Evolutionary conservation across 2,329 filamentous ascomycete genomes (phyloP).

Genomic region (Scorias spongiosa): DNA sequence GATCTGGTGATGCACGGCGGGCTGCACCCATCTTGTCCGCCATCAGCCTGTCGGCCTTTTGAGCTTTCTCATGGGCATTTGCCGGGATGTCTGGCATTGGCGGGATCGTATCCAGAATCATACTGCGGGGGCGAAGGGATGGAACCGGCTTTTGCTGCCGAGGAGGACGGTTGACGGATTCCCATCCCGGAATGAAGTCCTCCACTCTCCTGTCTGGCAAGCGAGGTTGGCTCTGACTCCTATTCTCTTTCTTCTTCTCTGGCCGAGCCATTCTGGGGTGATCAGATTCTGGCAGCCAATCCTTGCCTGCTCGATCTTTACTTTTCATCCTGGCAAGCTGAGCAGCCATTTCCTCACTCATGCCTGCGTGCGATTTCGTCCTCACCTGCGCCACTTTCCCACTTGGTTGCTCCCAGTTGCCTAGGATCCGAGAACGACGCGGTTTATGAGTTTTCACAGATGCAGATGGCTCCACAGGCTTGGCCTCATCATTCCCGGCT

Average conservation of each 20-base stretch:
- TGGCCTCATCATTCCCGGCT: not conserved
- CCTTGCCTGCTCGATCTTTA: constrained; percentile 6
- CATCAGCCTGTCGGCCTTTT: constrained; percentile 8
- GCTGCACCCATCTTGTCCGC: not conserved
- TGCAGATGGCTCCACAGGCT: not conserved
- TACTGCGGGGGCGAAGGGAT: constrained; percentile 5
- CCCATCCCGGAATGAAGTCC: constrained; percentile 15
- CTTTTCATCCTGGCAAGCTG: constrained; percentile 2
- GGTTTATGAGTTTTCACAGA: not conserved
- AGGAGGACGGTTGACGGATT: constrained; percentile 8
- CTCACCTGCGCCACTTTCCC: not conserved
- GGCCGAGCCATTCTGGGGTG: constrained; percentile 2
- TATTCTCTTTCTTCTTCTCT: not conserved
- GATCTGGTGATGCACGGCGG: not conserved
- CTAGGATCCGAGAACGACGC: not conserved
- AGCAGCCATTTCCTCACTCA: constrained; percentile 2
- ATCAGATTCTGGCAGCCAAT: not conserved
- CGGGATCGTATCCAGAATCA: constrained; percentile 12
- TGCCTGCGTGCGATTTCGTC: not conserved
- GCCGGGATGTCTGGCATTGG: constrained; percentile 18
- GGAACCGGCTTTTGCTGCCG: constrained; percentile 2
- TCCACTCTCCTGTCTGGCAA: constrained; percentile 7
- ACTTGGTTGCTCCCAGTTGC: not conserved
- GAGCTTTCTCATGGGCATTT: constrained; percentile 13
- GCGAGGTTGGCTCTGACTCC: not conserved